Percentiles rank a stretch among this genome's conserved stretches.
Evolutionary conservation across 495 filamentous ascomycete species (phyloP).

Genomic region (Aspergillus wentii): DNA sequence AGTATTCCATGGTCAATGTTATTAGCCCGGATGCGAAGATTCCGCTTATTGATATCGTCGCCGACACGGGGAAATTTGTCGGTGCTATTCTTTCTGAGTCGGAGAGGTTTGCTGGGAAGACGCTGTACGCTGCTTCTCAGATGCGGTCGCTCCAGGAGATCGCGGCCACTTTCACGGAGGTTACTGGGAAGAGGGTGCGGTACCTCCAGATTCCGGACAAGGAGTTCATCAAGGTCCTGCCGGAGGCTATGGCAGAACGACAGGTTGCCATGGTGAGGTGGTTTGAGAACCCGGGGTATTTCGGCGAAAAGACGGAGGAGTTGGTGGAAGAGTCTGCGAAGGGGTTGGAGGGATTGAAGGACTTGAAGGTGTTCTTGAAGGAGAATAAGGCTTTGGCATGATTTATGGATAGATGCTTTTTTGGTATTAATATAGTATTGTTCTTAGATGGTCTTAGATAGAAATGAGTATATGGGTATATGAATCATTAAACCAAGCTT

Average conservation of each 20-base stretch:
- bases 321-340: constrained; percentile 27
- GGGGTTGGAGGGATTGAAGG: constrained; percentile 32
- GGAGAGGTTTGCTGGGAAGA: constrained; percentile 43
- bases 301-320: constrained; percentile 27
- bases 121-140: constrained; percentile 36
- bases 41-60: constrained; percentile 39
- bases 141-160: too few species aligned
- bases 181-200: constrained; percentile 40
- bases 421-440: too few species aligned
- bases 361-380: too few species aligned
- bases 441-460: too few species aligned
- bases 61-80: constrained; percentile 46
- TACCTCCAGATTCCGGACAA: constrained; percentile 38
- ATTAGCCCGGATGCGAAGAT: constrained; percentile 20
- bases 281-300: constrained; percentile 39
- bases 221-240: constrained; percentile 26
- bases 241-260: constrained; percentile 1
- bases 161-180: too few species aligned
- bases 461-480: too few species aligned
- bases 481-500: too few species aligned
- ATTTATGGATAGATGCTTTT: too few species aligned
- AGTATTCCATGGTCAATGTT: constrained; percentile 14
- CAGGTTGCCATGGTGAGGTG: constrained; percentile 11
- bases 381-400: too few species aligned
- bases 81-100: constrained; percentile 43